These are phyloP conservation scores for Oryza coarctata DNA, from an alignment of 176 grass and related monocot species.

Conservation along the genomic window DNA sequence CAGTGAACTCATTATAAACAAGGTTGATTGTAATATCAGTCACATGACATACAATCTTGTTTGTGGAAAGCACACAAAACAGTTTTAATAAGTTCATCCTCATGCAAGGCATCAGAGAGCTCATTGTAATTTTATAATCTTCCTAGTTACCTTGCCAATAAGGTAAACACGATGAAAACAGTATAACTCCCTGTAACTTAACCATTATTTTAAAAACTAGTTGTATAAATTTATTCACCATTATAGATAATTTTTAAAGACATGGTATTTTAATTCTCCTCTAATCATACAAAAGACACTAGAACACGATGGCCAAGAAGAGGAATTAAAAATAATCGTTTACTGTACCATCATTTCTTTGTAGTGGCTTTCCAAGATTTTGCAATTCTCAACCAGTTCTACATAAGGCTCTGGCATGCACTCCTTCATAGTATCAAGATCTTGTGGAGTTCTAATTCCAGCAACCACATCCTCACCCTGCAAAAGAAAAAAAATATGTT, in stretches of 20 bases:
- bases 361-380: constrained; percentile 87
- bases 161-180: not conserved
- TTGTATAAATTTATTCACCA: not conserved
- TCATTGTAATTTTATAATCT: not conserved
- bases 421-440: constrained; percentile 75
- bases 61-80: constrained; percentile 20
- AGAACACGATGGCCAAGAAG: not conserved
- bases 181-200: not conserved
- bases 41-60: not conserved
- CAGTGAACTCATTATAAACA: not conserved
- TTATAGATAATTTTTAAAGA: not conserved
- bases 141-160: not conserved
- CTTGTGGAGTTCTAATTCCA: constrained; percentile 90
- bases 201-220: not conserved
- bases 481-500: not conserved
- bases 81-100: not conserved
- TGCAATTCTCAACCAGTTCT: constrained; percentile 91
- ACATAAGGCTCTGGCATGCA: constrained; percentile 74
- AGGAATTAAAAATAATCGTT: constrained; percentile 1
- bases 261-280: not conserved
- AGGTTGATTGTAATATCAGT: not conserved
- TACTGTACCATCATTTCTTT: constrained; percentile 93
- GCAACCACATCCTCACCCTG: constrained; percentile 99
- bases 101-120: no score
- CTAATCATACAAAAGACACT: not conserved